These are phyloP conservation scores for Trypanosoma cruzi DNA, from an alignment of 208 protist species.

Conservation along the genomic window DNA sequence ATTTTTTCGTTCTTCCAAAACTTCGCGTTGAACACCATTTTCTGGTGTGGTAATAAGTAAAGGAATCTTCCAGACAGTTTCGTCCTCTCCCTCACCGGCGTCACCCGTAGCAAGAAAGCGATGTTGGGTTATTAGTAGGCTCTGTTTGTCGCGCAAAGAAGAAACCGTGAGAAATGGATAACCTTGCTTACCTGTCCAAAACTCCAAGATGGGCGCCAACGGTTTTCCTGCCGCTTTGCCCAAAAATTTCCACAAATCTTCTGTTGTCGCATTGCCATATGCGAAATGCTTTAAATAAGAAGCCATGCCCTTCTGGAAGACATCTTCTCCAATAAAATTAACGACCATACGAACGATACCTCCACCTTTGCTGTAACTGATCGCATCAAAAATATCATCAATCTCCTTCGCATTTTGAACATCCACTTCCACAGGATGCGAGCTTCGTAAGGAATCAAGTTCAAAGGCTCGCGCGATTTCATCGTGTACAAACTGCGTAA, in stretches of 20 bases:
- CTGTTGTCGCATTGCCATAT: constrained; percentile 73
- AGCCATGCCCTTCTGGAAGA: constrained; percentile 74
- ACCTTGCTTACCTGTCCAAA: constrained; percentile 74
- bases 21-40: neutral
- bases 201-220: constrained; percentile 58
- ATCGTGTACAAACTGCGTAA: constrained; percentile 71
- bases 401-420: constrained; percentile 86
- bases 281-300: constrained; percentile 80
- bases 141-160: constrained; percentile 5
- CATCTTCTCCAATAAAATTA: constrained; percentile 79
- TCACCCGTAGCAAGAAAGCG: constrained; percentile 45
- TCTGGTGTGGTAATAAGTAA: constrained; percentile 26
- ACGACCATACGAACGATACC: constrained; percentile 89
- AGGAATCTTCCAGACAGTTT: constrained; percentile 76
- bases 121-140: constrained; percentile 29
- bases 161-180: constrained; percentile 68
- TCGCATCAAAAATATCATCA: constrained; percentile 94
- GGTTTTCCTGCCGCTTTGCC: constrained; percentile 58
- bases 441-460: constrained; percentile 81
- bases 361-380: constrained; percentile 90
- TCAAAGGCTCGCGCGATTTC: constrained; percentile 71
- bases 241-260: constrained; percentile 88
- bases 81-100: constrained; percentile 36
- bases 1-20: constrained; percentile 28
- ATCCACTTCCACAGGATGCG: constrained; percentile 93